Evolutionary conservation across 805 yeast genomes (phyloP).

Genomic region (Torulaspora delbrueckii): DNA sequence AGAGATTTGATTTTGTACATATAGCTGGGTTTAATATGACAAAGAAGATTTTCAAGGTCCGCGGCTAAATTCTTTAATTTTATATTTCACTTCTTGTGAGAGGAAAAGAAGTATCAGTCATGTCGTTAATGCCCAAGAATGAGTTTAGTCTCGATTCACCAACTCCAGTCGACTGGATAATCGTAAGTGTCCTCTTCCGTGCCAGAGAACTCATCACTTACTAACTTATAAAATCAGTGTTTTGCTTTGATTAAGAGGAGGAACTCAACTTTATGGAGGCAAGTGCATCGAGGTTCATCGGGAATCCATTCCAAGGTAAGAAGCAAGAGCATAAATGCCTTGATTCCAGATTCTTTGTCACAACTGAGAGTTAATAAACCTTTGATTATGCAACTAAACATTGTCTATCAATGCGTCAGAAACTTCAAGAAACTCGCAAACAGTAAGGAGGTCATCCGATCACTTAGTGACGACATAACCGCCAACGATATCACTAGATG

Average conservation of each 20-base stretch:
- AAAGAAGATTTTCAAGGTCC: neutral
- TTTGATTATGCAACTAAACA: conserved; percentile 7
- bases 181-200: conserved; percentile 7
- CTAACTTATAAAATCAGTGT: conserved; percentile 13
- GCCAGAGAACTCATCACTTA: neutral
- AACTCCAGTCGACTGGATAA: conserved; percentile 13
- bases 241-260: conserved; percentile 24
- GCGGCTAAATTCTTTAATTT: conserved; percentile 4
- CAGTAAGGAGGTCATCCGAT: conserved; percentile 10
- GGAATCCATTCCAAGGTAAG: neutral
- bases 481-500: conserved; percentile 13
- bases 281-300: neutral
- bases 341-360: conserved; percentile 3
- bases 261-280: conserved; percentile 19
- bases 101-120: neutral
- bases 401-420: conserved; percentile 5
- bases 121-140: neutral
- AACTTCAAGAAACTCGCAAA: conserved; percentile 1
- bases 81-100: neutral
- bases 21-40: neutral
- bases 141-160: neutral
- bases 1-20: neutral
- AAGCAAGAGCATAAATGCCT: neutral
- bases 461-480: conserved; percentile 16
- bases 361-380: conserved; percentile 7